Base-by-base conservation (phyloP, 2,329 filamentous ascomycete genomes). In the Beauveria scarabaeidicola region DNA sequence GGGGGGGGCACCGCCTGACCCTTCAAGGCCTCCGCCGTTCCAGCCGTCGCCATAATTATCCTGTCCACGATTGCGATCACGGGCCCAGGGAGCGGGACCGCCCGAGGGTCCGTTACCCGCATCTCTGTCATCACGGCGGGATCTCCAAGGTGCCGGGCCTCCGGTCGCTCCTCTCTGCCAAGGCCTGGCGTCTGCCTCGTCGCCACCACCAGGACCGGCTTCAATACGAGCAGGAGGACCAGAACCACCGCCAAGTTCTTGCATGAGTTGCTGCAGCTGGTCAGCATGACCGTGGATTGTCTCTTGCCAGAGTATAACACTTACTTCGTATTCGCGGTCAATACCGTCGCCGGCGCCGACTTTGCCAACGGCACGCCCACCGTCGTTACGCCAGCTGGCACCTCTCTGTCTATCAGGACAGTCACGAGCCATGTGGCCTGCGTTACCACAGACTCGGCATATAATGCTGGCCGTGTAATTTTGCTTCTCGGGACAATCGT, bases 401-500 rank as follows among this genome's bases (percentile, higher is more conserved):
- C 94, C 94, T 70, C 90, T 86, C 78, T 94, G 90, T 71, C 94
- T 83, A 70, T 99, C 94, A 50, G 93, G 91, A 83, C 94, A 99
- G 77, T 99, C 94, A 67, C 93, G 88, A 66, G 92, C 94, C 91
- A 99, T 97, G 69, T 99, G 94, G 21, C 94, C 94, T 65, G 94
- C 92, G 72, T 97, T 97, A 66, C 94, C 94, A 77, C 94, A 99
- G 68, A 97, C 89, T 69, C 93, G 92, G 77, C 94, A 99, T 71
- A 99, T 97, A 73, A 99, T 97, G 76, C 91, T 97, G 68, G 94
- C 92, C n/a, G 94, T 99, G 77, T 89, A 97, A 77, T 99, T 99
- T 72, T 92, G 90, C 74, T 94, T 90, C 77, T 99, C 91, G 15
- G 94, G 94, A 68, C 94, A 99, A 72, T 99, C 94, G 73, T 97